A percentile compares a stretch with the other conserved stretches of the same genome.
Conservation (phyloP, 495 filamentous ascomycete species). For the Lepraria neglecta region DNA sequence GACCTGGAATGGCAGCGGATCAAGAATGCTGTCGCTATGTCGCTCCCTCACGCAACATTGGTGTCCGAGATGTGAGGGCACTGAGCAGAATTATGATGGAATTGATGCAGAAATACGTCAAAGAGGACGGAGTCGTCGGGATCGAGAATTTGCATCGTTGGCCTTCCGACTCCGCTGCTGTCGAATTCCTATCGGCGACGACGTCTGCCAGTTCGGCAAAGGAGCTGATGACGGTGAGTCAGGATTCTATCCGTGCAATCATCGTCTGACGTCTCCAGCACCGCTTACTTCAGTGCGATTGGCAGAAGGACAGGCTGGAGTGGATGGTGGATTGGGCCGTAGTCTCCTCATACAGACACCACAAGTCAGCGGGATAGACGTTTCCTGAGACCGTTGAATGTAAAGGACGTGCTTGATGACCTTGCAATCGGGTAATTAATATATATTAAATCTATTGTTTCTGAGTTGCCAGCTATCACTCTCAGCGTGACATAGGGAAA, state of each 20-base stretch:
- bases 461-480: too few species aligned
- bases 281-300: slow-evolving; percentile 11
- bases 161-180: slow-evolving; percentile 18
- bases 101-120: slow-evolving; percentile 38
- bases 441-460: too few species aligned
- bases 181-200: slow-evolving; percentile 30
- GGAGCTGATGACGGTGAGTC: slow-evolving; percentile 29
- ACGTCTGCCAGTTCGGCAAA: slow-evolving; percentile 27
- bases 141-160: slow-evolving; percentile 34
- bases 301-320: slow-evolving; percentile 1
- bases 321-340: slow-evolving; percentile 13
- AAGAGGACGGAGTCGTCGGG: slow-evolving; percentile 34
- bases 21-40: slow-evolving; percentile 5
- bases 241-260: slow-evolving; percentile 25
- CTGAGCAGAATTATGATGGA: slow-evolving; percentile 33
- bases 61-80: neutral
- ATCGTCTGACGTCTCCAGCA: slow-evolving; percentile 16
- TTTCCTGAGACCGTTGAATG: too few species aligned
- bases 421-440: too few species aligned
- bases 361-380: neutral
- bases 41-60: neutral
- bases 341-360: neutral
- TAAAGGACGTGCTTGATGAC: too few species aligned
- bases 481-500: too few species aligned
- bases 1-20: slow-evolving; percentile 7